Evolutionary conservation across 306 rosid species (phyloP).

Genomic region (Urtica urens): DNA sequence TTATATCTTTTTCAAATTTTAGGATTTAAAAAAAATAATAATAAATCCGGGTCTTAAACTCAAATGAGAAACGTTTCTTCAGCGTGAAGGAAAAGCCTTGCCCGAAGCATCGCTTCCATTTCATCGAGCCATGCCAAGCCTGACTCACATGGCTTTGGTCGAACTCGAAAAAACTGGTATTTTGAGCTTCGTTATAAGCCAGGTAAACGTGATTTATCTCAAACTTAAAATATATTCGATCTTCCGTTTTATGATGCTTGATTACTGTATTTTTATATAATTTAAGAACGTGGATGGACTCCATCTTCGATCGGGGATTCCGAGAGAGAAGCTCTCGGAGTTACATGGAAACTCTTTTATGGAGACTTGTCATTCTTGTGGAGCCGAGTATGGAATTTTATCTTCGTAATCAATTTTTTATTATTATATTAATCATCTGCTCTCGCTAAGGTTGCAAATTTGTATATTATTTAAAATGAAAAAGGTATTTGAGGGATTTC

Average conservation of each 20-base stretch:
- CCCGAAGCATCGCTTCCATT: constrained; percentile 96
- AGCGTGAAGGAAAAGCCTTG: constrained; percentile 97
- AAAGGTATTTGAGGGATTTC: constrained; percentile 86
- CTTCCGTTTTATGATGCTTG: not conserved
- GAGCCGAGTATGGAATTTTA: constrained; percentile 45
- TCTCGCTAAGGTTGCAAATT: constrained; percentile 2
- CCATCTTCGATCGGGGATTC: constrained; percentile 95
- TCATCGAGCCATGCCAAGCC: constrained; percentile 90
- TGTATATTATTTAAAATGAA: not conserved
- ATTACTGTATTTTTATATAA: not conserved
- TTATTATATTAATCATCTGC: not conserved
- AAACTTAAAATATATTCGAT: not conserved
- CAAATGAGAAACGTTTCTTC: too few relatives aligned
- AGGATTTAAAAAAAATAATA: too few relatives aligned
- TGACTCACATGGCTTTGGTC: constrained; percentile 92
- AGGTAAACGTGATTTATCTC: constrained; percentile 32
- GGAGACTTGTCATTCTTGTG: constrained; percentile 92
- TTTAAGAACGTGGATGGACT: constrained; percentile 93
- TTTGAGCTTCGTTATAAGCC: constrained; percentile 83
- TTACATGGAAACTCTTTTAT: constrained; percentile 94
- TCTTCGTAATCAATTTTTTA: too few relatives aligned
- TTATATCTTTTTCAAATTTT: not conserved
- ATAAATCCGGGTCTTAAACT: too few relatives aligned
- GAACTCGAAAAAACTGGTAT: constrained; percentile 75
- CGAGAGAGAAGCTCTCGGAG: constrained; percentile 91